Base-by-base conservation (phyloP, 2,329 filamentous ascomycete genomes). In the Cladosporium sphaerospermum region DNA sequence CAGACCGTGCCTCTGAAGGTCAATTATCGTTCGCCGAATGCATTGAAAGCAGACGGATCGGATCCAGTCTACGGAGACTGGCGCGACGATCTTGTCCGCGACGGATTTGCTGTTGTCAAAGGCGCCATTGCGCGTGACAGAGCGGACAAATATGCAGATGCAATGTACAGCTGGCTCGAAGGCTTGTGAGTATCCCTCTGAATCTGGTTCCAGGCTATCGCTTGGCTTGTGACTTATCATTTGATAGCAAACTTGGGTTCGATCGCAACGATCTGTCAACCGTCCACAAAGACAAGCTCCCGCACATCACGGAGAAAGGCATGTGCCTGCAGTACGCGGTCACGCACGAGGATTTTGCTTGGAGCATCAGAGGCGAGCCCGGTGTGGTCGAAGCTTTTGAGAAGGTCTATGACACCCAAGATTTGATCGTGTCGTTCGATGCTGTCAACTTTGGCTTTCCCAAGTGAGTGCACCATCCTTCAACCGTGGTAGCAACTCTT, bases 361-460 rank as follows among this genome's bases (percentile, higher is more conserved):
- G 75, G 75, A 67, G 67, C 8, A 66, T 77, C n/a, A 71, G 74
- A n/a, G 65, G 67, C 3, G 75, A 78, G 62, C 73, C 73, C 9
- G 75, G 73, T 2, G 73, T 78, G 0, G 64, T 78, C 11, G 65
- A 62, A 2, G 67, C 74, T 1, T 78, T 78, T 47, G 74, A 72
- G 57, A 73, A 73, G 61, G 68, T 77, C 4, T 76, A 72, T 53
- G 68, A 67, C 13, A 74, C 73, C 1, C 60, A 72, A 45, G 74
- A 78, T 45, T 61, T 78, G 18, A 69, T 78, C 19, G 75, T 76
- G 1, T 77, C 75, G 0, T 78, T 77, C 55, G 76, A 78, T 55
- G 72, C 71, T 7, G 63, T 75, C 56, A 76, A 76, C 62, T 71
- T 73, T 32, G 68, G 68, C 28, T 70, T 77, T 53, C 67, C 72